Conservation (phyloP, 805 yeast genomes). For the Scheffersomyces coipomensis region DNA sequence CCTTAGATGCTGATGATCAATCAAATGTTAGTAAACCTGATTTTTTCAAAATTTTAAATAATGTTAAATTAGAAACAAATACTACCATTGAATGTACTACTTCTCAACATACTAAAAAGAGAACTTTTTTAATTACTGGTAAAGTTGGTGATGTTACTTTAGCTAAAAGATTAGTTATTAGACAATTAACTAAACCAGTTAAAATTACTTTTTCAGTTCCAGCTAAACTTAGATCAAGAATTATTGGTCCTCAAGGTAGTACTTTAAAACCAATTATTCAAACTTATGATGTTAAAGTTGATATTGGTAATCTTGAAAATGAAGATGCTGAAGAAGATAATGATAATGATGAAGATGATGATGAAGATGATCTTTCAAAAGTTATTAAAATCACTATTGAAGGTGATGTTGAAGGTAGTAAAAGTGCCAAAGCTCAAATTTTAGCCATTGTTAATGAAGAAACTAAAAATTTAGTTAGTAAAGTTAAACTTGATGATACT, state of each 20-base stretch:
- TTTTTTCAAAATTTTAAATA: constrained; percentile 62
- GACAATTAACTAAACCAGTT: constrained; percentile 75
- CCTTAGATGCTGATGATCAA: constrained; percentile 69
- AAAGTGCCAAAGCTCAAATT: constrained; percentile 68
- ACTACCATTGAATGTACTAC: constrained; percentile 82
- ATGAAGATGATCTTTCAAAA: constrained; percentile 60
- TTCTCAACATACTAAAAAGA: constrained; percentile 68
- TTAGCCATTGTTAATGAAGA: constrained; percentile 72
- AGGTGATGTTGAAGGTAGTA: constrained; percentile 85
- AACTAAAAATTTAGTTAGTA: constrained; percentile 56
- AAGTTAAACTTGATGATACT: constrained; percentile 42
- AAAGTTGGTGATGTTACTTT: constrained; percentile 57
- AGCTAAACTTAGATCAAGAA: constrained; percentile 67
- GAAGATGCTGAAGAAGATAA: constrained; percentile 28
- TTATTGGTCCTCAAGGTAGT: constrained; percentile 87
- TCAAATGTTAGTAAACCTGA: constrained; percentile 61
- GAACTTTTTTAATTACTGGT: constrained; percentile 84
- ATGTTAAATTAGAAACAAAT: constrained; percentile 56
- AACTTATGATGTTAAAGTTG: constrained; percentile 65
- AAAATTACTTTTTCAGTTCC: constrained; percentile 65
- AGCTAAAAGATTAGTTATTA: constrained; percentile 75
- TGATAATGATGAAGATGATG: constrained; percentile 30
- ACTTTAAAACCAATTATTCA: constrained; percentile 77
- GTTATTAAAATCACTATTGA: constrained; percentile 63
- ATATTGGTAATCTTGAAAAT: constrained; percentile 50